phyloP scores from a whole-genome alignment of 345 rosid species.

The Sonneratia caseolaris region DNA sequence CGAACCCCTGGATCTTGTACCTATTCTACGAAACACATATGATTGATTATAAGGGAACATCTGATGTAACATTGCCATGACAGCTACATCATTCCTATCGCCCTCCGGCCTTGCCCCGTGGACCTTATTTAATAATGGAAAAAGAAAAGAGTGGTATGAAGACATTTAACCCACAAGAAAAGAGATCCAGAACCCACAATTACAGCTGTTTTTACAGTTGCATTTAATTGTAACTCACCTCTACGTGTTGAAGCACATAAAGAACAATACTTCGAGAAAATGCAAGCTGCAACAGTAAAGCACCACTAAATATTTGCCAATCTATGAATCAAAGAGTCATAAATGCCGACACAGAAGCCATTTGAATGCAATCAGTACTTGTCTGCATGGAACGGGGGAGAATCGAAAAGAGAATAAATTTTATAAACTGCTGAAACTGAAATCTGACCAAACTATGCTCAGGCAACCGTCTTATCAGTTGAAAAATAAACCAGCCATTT shows the following conservation, averaged over 20 bases:
- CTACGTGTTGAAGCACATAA: neutral
- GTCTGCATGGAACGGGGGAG: neutral
- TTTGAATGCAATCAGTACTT: neutral
- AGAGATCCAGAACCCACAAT: neutral
- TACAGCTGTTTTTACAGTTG: too few relatives aligned
- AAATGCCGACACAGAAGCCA: neutral
- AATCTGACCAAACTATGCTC: neutral
- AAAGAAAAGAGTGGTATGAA: neutral
- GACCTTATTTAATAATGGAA: constrained; percentile 41
- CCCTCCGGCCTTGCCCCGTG: constrained; percentile 79
- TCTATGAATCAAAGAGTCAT: neutral
- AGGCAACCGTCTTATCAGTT: neutral
- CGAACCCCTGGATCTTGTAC: constrained; percentile 93
- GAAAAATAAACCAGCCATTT: neutral
- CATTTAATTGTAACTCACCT: too few relatives aligned
- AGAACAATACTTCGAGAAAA: neutral
- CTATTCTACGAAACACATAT: constrained; percentile 27
- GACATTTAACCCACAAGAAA: neutral
- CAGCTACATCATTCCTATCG: constrained; percentile 57
- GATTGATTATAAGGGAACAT: neutral
- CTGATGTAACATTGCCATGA: constrained; percentile 49
- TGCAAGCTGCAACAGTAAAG: neutral
- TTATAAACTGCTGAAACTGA: neutral
- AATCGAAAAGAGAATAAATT: neutral
- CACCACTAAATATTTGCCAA: neutral